Evolutionary conservation across 768 basidiomycete genomes (phyloP).

Genomic region (Auricularia sp.): DNA sequence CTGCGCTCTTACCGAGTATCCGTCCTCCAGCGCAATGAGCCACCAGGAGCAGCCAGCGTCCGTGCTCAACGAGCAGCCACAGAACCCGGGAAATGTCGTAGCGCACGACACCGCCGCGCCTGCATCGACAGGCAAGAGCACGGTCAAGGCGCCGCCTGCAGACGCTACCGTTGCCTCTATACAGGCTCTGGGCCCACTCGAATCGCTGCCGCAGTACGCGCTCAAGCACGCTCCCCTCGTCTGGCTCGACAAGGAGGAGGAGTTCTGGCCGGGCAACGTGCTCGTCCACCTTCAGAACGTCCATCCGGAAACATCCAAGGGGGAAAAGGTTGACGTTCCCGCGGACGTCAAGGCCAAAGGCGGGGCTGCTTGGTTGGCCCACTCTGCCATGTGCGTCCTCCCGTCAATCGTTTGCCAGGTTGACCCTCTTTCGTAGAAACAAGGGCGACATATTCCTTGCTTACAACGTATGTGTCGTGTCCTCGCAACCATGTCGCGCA

Average conservation of each 20-base stretch:
- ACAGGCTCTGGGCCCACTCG: neutral
- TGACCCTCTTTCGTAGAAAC: neutral
- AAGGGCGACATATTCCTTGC: neutral
- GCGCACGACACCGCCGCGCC: neutral
- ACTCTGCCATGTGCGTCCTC: neutral
- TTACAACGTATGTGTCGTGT: neutral
- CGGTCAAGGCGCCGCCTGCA: neutral
- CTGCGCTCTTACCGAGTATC: neutral
- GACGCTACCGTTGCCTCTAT: neutral
- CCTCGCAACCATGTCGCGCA: neutral
- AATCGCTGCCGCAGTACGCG: constrained; percentile 1
- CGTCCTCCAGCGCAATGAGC: neutral
- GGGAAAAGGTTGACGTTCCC: neutral
- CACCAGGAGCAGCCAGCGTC: neutral
- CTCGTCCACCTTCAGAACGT: neutral
- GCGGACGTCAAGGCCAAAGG: neutral
- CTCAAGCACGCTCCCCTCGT: constrained; percentile 3
- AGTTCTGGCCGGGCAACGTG: constrained; percentile 4
- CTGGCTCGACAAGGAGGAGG: constrained; percentile 3
- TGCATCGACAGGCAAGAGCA: neutral
- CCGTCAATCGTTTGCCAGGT: neutral
- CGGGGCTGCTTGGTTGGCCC: neutral
- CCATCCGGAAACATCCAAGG: neutral
- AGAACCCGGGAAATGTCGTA: neutral
- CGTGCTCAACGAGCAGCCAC: neutral